Percentiles rank a stretch among this genome's conserved stretches.
Evolutionary conservation across 2,329 filamentous ascomycete species (phyloP).

Genomic region (Penicillium corylophilum): DNA sequence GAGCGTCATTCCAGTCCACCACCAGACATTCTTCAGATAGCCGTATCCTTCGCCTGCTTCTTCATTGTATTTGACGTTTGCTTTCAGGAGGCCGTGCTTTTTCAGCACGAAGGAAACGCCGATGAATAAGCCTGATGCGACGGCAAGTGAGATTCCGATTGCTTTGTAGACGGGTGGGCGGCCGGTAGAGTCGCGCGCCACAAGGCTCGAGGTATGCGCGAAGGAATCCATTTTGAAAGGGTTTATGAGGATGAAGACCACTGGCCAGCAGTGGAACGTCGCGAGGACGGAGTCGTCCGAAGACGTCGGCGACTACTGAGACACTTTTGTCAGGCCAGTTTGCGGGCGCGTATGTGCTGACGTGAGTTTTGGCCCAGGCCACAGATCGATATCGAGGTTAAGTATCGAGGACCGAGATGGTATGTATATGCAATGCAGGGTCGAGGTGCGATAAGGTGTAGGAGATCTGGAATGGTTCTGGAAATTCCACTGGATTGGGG

Average conservation of each 20-base stretch:
- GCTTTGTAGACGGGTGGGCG: slow-evolving; percentile 71
- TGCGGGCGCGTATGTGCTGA: slow-evolving; percentile 10
- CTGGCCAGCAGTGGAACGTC: slow-evolving; percentile 27
- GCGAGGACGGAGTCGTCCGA: slow-evolving; percentile 22
- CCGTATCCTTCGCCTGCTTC: slow-evolving; percentile 95
- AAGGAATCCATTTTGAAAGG: slow-evolving; percentile 19
- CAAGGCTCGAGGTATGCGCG: slow-evolving; percentile 43
- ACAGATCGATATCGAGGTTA: background rate
- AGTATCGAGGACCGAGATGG: background rate
- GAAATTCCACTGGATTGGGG: slow-evolving; percentile 1
- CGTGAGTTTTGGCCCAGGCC: background rate
- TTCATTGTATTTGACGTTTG: slow-evolving; percentile 95
- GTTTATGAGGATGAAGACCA: slow-evolving; percentile 41
- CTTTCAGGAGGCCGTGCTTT: slow-evolving; percentile 84
- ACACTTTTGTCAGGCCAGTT: slow-evolving; percentile 20
- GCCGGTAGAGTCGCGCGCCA: slow-evolving; percentile 42
- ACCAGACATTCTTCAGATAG: slow-evolving; percentile 90
- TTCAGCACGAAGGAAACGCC: slow-evolving; percentile 94
- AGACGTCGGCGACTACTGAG: slow-evolving; percentile 24
- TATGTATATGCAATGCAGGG: background rate
- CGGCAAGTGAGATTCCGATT: slow-evolving; percentile 80
- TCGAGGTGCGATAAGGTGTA: slow-evolving; percentile 8
- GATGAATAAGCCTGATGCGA: slow-evolving; percentile 88
- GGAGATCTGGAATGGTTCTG: slow-evolving; percentile 12
- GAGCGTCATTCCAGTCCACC: slow-evolving; percentile 93